Conservation (phyloP, 2,329 filamentous ascomycete species). For the Dactylellina cionopaga region DNA sequence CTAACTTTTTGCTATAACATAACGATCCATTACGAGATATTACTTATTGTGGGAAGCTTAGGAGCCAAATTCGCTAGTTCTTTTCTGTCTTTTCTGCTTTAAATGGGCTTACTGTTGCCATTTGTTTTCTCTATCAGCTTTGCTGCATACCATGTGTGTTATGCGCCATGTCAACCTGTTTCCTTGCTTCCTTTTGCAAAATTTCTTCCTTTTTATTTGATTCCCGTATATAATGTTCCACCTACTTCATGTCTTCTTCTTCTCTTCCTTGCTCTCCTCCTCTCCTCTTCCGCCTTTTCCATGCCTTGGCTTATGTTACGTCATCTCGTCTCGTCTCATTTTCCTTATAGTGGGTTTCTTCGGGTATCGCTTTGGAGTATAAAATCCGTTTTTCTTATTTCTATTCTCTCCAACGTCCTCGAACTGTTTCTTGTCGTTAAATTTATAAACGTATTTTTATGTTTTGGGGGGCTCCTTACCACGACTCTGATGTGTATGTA, state of each 20-base stretch:
- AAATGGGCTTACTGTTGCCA: slow-evolving; percentile 5
- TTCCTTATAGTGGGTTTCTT: slow-evolving; percentile 38
- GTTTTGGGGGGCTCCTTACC: slow-evolving; percentile 15
- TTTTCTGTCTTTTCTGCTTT: background rate
- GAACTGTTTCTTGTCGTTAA: slow-evolving; percentile 14
- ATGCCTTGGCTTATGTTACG: slow-evolving; percentile 17
- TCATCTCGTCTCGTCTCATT: slow-evolving; percentile 13
- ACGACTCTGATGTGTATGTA: slow-evolving; percentile 6
- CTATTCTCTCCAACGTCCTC: slow-evolving; percentile 14
- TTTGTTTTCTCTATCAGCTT: slow-evolving; percentile 29
- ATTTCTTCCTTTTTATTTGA: slow-evolving; percentile 11
- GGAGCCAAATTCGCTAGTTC: slow-evolving; percentile 15
- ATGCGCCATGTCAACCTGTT: slow-evolving; percentile 38
- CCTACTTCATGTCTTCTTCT: slow-evolving; percentile 14
- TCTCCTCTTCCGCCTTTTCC: slow-evolving; percentile 10
- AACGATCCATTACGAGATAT: slow-evolving; percentile 17
- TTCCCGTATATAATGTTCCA: slow-evolving; percentile 29
- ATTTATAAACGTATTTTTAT: slow-evolving; percentile 34
- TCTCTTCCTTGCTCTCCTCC: slow-evolving; percentile 4
- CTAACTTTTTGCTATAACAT: slow-evolving; percentile 30
- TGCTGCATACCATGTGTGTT: slow-evolving; percentile 49
- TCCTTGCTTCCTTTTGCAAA: slow-evolving; percentile 15
- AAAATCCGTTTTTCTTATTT: slow-evolving; percentile 39
- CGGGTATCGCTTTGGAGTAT: slow-evolving; percentile 52
- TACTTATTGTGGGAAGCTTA: too few species aligned